Evolutionary conservation across 495 filamentous ascomycete species (phyloP), one percentile per base, ranked within the genome.

Genomic region (Penicillium tannophilum): DNA sequence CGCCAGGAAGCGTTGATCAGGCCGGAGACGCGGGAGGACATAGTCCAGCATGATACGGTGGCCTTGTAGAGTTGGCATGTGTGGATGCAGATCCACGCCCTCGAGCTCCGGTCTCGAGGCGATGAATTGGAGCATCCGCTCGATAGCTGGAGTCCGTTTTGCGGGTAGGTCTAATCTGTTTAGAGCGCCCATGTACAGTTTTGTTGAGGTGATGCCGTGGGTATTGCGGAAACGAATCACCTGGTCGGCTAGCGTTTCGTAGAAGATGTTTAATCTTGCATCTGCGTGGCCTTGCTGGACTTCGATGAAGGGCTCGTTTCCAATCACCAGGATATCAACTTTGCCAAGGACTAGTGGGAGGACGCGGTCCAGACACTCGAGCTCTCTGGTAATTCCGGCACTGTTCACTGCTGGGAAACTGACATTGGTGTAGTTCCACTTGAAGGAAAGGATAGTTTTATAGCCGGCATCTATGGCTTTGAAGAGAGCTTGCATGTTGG

Each of bases 281-380:
- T 50, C 30, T 36, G 23, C 47, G 5, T 53, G 56, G 26, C 26
- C 56, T 26, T 20, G 11, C 10, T 62, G 52, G 8, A 55, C 54
- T 42, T 62, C 59, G 17, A 62, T 62, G 33, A 53, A 62, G 14
- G 59, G 59, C 43, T 62, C 59, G 49, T 62, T 62, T 3, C 59
- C 59, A n/a, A 62, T 62, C 14, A 62, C 59, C 8, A 62, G 42
- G 16, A 62, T 54, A 23, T 62, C 42, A 9, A 62, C 59, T 35
- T 58, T 52, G 17, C 31, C 42, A 50, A 62, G 42, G n/a, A 62
- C 49, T 3, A 62, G 14, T 1, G 30, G 45, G 9, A 62, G 54
- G 1, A 62, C 4, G 20, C 42, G 39, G 12, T 42, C 16, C 10
- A 62, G 44, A 19, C 31, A 3, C 12, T 54, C 19, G 23, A 62